Conservation (phyloP, 2,329 filamentous ascomycete species). For the Calonectria pteridis region DNA sequence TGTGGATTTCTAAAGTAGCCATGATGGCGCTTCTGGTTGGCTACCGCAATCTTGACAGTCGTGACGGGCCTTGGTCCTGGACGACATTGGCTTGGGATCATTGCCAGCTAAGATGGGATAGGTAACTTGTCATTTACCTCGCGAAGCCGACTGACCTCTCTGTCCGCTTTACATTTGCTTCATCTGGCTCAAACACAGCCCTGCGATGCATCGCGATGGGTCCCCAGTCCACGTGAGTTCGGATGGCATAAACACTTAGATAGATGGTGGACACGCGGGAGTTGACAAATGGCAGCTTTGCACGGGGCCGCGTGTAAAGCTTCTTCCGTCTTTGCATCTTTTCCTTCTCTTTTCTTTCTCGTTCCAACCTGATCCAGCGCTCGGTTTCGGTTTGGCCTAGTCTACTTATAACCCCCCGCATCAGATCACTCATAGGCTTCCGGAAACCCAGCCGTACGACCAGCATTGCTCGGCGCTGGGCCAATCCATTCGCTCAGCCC, state of each 20-base stretch:
- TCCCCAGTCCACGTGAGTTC: neutral
- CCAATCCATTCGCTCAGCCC: conserved; percentile 16
- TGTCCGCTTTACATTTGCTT: neutral
- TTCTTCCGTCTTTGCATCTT: neutral
- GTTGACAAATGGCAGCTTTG: neutral
- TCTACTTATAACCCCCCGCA: conserved; percentile 1
- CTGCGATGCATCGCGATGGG: neutral
- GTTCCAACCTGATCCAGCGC: neutral
- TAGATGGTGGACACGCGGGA: neutral
- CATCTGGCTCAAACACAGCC: neutral
- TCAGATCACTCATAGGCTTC: conserved; percentile 16
- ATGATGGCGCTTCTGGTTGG: conserved; percentile 16
- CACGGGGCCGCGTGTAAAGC: neutral
- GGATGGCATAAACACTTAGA: neutral
- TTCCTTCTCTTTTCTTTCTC: neutral
- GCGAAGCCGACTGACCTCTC: neutral
- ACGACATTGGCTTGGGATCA: neutral
- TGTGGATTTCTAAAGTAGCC: neutral
- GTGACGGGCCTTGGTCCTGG: neutral
- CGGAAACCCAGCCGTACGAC: conserved; percentile 6
- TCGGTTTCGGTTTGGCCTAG: neutral
- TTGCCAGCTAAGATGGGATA: conserved; percentile 13
- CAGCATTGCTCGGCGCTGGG: neutral
- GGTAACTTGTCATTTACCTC: conserved; percentile 18
- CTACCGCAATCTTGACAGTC: conserved; percentile 3